These are phyloP conservation scores for Globisporangium nunn DNA, from an alignment of 352 stramenopile genomes.

Conservation along the genomic window DNA sequence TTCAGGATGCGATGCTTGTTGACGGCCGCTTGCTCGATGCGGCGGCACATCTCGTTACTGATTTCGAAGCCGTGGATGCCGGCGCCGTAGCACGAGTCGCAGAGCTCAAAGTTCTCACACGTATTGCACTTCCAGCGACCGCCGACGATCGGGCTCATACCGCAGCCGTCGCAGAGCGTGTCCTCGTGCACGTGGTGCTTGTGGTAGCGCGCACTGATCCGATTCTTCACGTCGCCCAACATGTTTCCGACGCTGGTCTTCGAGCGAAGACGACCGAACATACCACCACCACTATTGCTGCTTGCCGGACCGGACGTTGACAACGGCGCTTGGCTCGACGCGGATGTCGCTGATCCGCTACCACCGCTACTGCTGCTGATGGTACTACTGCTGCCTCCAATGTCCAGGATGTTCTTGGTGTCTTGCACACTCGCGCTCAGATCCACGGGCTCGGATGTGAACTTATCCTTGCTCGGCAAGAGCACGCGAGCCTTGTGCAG, in stretches of 20 bases:
- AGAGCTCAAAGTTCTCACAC: slow-evolving; percentile 66
- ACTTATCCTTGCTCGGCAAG: slow-evolving; percentile 32
- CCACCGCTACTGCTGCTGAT: not conserved
- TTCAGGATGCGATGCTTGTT: slow-evolving; percentile 41
- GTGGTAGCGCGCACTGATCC: slow-evolving; percentile 37
- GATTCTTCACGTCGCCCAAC: slow-evolving; percentile 54
- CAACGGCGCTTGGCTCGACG: slow-evolving; percentile 14
- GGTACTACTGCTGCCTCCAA: not conserved
- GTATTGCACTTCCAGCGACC: slow-evolving; percentile 71
- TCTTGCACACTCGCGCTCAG: slow-evolving; percentile 45
- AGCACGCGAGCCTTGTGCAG: slow-evolving; percentile 40
- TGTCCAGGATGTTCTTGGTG: slow-evolving; percentile 49
- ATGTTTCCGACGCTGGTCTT: slow-evolving; percentile 41
- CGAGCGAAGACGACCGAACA: slow-evolving; percentile 42
- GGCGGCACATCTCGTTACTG: slow-evolving; percentile 60
- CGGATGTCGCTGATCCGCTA: not conserved
- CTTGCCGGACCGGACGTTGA: slow-evolving; percentile 10
- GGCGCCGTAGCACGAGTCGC: slow-evolving; percentile 54
- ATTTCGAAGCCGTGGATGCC: slow-evolving; percentile 69
- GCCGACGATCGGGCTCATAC: slow-evolving; percentile 68
- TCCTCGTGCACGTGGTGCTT: slow-evolving; percentile 73
- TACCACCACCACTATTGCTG: slow-evolving; percentile 19
- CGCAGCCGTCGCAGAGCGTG: slow-evolving; percentile 73
- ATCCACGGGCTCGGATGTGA: slow-evolving; percentile 55
- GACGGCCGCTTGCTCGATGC: slow-evolving; percentile 48